Evolutionary conservation across 139 green algal genomes (phyloP).

Genomic region (Eudorina sp.): DNA sequence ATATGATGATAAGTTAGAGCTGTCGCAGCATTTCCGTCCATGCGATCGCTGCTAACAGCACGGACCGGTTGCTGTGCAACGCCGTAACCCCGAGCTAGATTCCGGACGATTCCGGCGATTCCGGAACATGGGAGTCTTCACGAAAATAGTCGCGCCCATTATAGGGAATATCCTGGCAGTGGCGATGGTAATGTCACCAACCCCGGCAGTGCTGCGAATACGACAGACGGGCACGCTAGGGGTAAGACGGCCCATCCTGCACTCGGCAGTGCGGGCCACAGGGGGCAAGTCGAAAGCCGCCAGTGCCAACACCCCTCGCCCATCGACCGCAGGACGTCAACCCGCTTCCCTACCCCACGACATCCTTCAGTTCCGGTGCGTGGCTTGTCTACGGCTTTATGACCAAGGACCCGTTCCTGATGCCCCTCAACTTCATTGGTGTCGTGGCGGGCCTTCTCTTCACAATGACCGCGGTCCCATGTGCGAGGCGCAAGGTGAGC

Average conservation of each 20-base stretch:
- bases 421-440: constrained; percentile 52
- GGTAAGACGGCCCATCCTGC: too few relatives aligned
- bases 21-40: too few relatives aligned
- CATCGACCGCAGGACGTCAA: constrained; percentile 60
- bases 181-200: constrained; percentile 49
- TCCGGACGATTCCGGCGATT: too few relatives aligned
- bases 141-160: constrained; percentile 23
- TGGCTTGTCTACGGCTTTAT: constrained; percentile 55
- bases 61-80: too few relatives aligned
- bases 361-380: constrained; percentile 36
- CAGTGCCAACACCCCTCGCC: too few relatives aligned
- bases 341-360: constrained; percentile 58
- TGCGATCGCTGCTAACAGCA: too few relatives aligned
- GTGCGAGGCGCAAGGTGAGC: constrained; percentile 33
- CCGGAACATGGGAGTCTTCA: constrained; percentile 42
- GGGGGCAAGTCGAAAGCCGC: too few relatives aligned
- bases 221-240: constrained; percentile 22
- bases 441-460: constrained; percentile 49
- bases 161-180: constrained; percentile 50
- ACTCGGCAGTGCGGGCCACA: too few relatives aligned
- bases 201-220: constrained; percentile 33
- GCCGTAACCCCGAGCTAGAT: too few relatives aligned
- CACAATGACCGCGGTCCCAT: neutral
- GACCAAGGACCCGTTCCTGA: constrained; percentile 35
- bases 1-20: too few relatives aligned